Evolutionary conservation across 2,329 filamentous ascomycete genomes (phyloP), one percentile per base, ranked within the genome.

Genomic region (Chaetomiaceae sp.): DNA sequence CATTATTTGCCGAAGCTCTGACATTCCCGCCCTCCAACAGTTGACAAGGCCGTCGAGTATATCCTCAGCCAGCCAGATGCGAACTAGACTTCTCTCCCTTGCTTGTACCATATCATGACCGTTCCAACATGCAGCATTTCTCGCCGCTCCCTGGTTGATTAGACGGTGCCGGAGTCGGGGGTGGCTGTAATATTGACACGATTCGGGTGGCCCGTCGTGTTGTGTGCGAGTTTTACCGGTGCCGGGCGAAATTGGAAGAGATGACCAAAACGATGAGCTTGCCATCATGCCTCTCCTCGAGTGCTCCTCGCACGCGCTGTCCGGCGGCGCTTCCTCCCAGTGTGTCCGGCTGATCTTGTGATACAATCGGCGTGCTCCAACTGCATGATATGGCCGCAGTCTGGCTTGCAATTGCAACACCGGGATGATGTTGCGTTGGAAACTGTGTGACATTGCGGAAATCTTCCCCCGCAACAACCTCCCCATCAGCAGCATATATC

Each of bases 41-140:
- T 96, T 64, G 87, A 93, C 73, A 87, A 96, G 79, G 91, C 91
- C 62, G 89, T 96, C 60, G 84, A 91, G 70, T 96, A 96, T 79
- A 96, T 96, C 75, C 72, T 90, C 67, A 83, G 82, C 73, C 90
- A 96, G 78, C 91, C 91, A 66, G 90, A 96, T 73, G 91, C 90
- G 80, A 82, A 80, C 84, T 81, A 75, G 69, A 62, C 39, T 0
- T 44, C 9, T 37, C 14, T 48, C 5, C 4, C 21, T 2, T 39
- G 30, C 46, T 20, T 57, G 55, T 57, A 57, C 55, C 43, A 57
- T 57, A 57, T 46, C 47, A 51, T 50, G 43, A 50, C 53, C 47
- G 56, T 58, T 56, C n/a, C 38, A 51, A 41, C 37, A 25, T 37
- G 33, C 34, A 43, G 44, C 51, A 54, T 45, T 39, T 40, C 40